Percentiles rank a stretch among this genome's conserved stretches.
phyloP scores from a whole-genome alignment of 352 stramenopile species.

The Globisporangium viniferum region DNA sequence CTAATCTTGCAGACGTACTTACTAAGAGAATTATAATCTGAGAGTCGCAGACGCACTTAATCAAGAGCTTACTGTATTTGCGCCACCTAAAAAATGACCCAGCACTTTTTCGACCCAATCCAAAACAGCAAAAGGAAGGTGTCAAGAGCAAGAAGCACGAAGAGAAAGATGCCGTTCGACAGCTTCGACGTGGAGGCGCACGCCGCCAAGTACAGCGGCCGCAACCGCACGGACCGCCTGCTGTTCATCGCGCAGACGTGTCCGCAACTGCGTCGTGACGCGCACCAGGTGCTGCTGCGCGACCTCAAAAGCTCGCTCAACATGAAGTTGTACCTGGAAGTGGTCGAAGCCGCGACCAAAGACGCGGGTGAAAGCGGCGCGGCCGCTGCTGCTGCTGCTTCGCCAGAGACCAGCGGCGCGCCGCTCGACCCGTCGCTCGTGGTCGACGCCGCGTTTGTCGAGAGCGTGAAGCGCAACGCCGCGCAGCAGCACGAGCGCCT shows the following conservation, averaged over 20 bases:
- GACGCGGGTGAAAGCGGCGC: constrained; percentile 15
- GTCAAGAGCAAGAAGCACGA: constrained; percentile 1
- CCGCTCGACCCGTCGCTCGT: constrained; percentile 12
- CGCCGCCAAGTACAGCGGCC: constrained; percentile 78
- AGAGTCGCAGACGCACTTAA: not conserved
- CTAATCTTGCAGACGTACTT: too few relatives aligned
- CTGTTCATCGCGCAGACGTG: constrained; percentile 62
- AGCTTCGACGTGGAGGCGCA: constrained; percentile 83
- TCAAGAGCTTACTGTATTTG: not conserved
- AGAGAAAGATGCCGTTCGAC: constrained; percentile 24
- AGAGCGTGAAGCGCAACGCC: constrained; percentile 61
- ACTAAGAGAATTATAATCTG: too few relatives aligned
- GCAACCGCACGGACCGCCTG: constrained; percentile 73
- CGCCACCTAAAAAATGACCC: not conserved
- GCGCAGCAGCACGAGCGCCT: constrained; percentile 75
- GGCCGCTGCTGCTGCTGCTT: not conserved
- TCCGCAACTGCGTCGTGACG: constrained; percentile 44
- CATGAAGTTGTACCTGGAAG: constrained; percentile 66
- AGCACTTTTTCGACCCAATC: not conserved
- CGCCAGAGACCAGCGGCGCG: constrained; percentile 26
- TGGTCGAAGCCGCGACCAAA: constrained; percentile 35
- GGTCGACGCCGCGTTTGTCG: constrained; percentile 48
- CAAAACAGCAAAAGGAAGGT: constrained; percentile 12
- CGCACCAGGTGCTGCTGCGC: constrained; percentile 44
- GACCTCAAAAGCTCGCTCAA: constrained; percentile 67